phyloP scores from a whole-genome alignment of 1,284 basidiomycete species.

The Ustilago esculenta region DNA sequence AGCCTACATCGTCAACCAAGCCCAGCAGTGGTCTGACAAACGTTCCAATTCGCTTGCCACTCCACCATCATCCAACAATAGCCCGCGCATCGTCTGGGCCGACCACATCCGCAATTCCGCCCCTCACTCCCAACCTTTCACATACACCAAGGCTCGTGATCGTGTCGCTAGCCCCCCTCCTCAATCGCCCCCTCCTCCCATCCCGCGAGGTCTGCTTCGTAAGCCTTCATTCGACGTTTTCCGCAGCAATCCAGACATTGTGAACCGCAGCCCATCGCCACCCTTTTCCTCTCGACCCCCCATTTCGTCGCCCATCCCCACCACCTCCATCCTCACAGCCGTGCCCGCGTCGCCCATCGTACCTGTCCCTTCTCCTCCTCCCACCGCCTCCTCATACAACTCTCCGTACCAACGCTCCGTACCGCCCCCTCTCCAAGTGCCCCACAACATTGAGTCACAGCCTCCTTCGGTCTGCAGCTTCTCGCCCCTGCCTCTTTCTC shows the following conservation, averaged over 20 bases:
- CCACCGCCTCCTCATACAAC: background rate
- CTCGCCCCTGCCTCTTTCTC: slow-evolving; percentile 22
- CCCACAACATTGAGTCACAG: slow-evolving; percentile 16
- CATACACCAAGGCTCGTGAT: slow-evolving; percentile 37
- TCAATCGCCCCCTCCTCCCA: slow-evolving; percentile 12
- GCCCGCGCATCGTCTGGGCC: slow-evolving; percentile 35
- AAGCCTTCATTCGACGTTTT: slow-evolving; percentile 30
- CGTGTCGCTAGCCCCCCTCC: slow-evolving; percentile 26
- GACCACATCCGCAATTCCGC: slow-evolving; percentile 33
- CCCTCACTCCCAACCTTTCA: slow-evolving; percentile 20
- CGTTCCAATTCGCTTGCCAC: slow-evolving; percentile 9
- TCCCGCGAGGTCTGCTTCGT: slow-evolving; percentile 15
- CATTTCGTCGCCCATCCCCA: slow-evolving; percentile 31
- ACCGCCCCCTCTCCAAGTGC: slow-evolving; percentile 16
- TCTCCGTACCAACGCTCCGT: slow-evolving; percentile 7
- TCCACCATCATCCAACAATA: slow-evolving; percentile 3
- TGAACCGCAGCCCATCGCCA: slow-evolving; percentile 2
- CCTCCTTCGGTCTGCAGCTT: slow-evolving; percentile 19
- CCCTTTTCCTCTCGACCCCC: slow-evolving; percentile 4
- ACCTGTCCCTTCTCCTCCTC: background rate
- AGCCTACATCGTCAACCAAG: slow-evolving; percentile 40
- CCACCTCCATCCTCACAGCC: slow-evolving; percentile 18
- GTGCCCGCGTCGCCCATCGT: slow-evolving; percentile 5
- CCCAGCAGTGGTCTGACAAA: slow-evolving; percentile 29
- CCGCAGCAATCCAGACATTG: slow-evolving; percentile 5